Conservation (phyloP, 2,329 filamentous ascomycete genomes). For the Claviceps africana region DNA sequence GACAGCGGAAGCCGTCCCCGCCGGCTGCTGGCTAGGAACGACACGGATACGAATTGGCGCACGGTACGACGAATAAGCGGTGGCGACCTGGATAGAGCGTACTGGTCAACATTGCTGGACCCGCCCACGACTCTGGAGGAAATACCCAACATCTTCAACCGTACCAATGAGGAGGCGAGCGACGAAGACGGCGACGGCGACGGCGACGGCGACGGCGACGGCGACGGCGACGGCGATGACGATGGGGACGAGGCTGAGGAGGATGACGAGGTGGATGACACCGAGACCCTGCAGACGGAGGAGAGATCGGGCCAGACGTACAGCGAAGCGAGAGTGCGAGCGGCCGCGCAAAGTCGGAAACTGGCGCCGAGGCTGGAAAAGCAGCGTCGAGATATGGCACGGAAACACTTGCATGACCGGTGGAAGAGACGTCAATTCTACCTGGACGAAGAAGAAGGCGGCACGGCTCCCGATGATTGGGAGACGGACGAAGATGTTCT, state of each 20-base stretch:
- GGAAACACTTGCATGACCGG: conserved; percentile 48
- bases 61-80: conserved; percentile 18
- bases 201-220: conserved; percentile 11
- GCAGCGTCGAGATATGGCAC: conserved; percentile 28
- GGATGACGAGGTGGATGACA: conserved; percentile 12
- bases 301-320: conserved; percentile 16
- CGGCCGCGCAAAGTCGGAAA: conserved; percentile 22
- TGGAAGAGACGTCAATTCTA: conserved; percentile 73
- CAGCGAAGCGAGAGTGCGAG: conserved; percentile 26
- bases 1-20: conserved; percentile 17
- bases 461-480: conserved; percentile 49
- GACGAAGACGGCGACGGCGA: conserved; percentile 16
- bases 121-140: conserved; percentile 31
- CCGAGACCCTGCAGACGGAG: conserved; percentile 7
- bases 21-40: conserved; percentile 16
- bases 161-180: conserved; percentile 15
- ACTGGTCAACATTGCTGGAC: conserved; percentile 30
- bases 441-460: conserved; percentile 72
- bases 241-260: conserved; percentile 10
- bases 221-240: conserved; percentile 14
- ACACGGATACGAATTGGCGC: conserved; percentile 22
- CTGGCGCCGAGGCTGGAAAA: conserved; percentile 25
- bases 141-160: conserved; percentile 24
- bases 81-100: conserved; percentile 22
- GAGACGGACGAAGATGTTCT: conserved; percentile 45